Percentiles rank a stretch among this genome's conserved stretches.
These are phyloP conservation scores for Dionaea muscipula DNA, from an alignment of 179 eudicot genomes.

Conservation along the genomic window DNA sequence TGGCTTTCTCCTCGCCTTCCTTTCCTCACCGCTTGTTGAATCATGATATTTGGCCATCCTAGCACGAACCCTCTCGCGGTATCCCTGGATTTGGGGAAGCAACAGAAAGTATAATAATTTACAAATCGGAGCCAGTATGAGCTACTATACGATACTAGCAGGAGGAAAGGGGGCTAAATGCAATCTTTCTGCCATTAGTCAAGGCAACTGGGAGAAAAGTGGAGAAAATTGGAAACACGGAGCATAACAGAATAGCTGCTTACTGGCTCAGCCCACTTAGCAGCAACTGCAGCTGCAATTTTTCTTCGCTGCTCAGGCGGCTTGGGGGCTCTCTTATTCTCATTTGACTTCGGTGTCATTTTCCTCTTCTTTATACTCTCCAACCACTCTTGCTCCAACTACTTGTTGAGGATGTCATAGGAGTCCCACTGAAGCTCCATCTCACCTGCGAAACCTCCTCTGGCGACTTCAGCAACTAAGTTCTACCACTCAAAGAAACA, in stretches of 20 bases:
- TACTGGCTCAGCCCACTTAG: slow-evolving; percentile 96
- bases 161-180: neutral
- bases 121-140: slow-evolving; percentile 2
- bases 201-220: too few relatives aligned
- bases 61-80: slow-evolving; percentile 48
- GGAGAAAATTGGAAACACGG: neutral
- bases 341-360: slow-evolving; percentile 25
- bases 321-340: slow-evolving; percentile 70
- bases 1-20: slow-evolving; percentile 37
- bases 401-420: slow-evolving; percentile 37
- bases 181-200: too few relatives aligned
- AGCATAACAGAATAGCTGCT: slow-evolving; percentile 14
- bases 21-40: slow-evolving; percentile 35
- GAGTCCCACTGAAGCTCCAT: slow-evolving; percentile 87
- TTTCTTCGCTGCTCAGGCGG: slow-evolving; percentile 66
- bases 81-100: slow-evolving; percentile 26
- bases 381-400: slow-evolving; percentile 55
- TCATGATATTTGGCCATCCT: slow-evolving; percentile 60
- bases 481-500: slow-evolving; percentile 73
- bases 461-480: slow-evolving; percentile 63
- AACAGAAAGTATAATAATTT: neutral
- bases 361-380: slow-evolving; percentile 57
- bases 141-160: too few relatives aligned
- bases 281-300: slow-evolving; percentile 73
- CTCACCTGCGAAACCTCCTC: slow-evolving; percentile 44